A percentile compares a stretch with the other conserved stretches of the same genome.
These are phyloP conservation scores for Oidiodendron maius DNA, from an alignment of 495 filamentous ascomycete genomes.

Conservation along the genomic window DNA sequence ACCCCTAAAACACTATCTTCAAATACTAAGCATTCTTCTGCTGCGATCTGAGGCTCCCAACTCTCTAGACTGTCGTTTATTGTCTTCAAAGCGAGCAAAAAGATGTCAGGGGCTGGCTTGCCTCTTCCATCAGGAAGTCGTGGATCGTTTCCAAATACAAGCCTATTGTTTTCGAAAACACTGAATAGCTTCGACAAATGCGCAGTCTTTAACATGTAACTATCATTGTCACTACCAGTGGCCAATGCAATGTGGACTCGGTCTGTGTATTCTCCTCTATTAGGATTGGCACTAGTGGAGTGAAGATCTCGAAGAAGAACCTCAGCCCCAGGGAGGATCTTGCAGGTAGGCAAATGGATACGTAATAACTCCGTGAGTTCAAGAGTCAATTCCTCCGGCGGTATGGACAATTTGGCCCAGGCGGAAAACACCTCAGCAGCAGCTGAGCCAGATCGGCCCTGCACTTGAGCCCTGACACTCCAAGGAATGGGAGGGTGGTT, in stretches of 20 bases:
- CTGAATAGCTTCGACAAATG: neutral
- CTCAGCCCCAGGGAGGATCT: slow-evolving; percentile 30
- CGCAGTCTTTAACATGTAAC: slow-evolving; percentile 4
- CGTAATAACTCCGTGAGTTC: slow-evolving; percentile 22
- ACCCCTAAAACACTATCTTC: slow-evolving; percentile 38
- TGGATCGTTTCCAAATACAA: slow-evolving; percentile 31
- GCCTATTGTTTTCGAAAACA: slow-evolving; percentile 12
- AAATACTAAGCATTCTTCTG: slow-evolving; percentile 37
- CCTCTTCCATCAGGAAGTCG: slow-evolving; percentile 23
- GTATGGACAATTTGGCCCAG: slow-evolving; percentile 31
- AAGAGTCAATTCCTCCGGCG: slow-evolving; percentile 25
- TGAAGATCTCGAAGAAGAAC: slow-evolving; percentile 27
- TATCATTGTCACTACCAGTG: neutral
- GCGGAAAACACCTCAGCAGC: slow-evolving; percentile 19
- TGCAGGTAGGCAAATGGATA: slow-evolving; percentile 24
- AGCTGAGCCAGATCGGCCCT: neutral
- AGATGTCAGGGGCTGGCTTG: slow-evolving; percentile 36
- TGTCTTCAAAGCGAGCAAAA: slow-evolving; percentile 28
- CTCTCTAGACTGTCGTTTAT: slow-evolving; percentile 21
- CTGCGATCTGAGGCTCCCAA: slow-evolving; percentile 17
- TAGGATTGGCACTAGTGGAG: slow-evolving; percentile 15
- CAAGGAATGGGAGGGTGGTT: slow-evolving; percentile 11
- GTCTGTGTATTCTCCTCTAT: neutral
- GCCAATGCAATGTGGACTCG: slow-evolving; percentile 5
- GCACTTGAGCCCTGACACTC: slow-evolving; percentile 2